Percentiles rank a stretch among this genome's conserved stretches.
Evolutionary conservation across 176 grass and related monocot species (phyloP).

Genomic region (Avena eriantha): DNA sequence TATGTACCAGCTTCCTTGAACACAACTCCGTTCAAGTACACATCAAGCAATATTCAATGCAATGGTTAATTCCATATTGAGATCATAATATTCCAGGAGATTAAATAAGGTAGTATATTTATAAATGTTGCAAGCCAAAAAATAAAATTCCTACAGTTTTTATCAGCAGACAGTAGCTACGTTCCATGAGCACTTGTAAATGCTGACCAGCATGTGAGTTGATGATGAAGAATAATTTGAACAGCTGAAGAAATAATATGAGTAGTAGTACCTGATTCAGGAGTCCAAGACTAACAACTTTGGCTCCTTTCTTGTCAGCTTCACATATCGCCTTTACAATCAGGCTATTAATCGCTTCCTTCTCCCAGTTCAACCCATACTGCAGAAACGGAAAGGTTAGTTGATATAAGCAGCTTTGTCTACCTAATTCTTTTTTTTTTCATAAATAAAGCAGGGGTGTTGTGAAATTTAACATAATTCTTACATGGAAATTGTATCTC

Average conservation of each 20-base stretch:
- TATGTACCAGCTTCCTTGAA: no score
- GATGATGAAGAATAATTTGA: background rate
- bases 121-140: no score
- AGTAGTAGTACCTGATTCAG: conserved; percentile 79
- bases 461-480: background rate
- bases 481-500: conserved; percentile 78
- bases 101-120: no score
- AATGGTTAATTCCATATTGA: no score
- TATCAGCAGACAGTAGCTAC: background rate
- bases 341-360: conserved; percentile 60
- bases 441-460: background rate
- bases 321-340: conserved; percentile 70
- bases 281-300: conserved; percentile 67
- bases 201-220: background rate
- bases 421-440: background rate
- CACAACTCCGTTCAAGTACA: no score
- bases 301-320: conserved; percentile 59
- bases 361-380: conserved; percentile 63
- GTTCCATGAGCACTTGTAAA: background rate
- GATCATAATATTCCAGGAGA: no score
- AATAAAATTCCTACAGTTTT: no score
- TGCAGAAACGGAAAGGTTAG: conserved; percentile 39
- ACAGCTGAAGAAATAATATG: conserved; percentile 15
- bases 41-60: no score
- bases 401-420: background rate